phyloP scores from a whole-genome alignment of 768 basidiomycete genomes.

The Serendipita sp. region DNA sequence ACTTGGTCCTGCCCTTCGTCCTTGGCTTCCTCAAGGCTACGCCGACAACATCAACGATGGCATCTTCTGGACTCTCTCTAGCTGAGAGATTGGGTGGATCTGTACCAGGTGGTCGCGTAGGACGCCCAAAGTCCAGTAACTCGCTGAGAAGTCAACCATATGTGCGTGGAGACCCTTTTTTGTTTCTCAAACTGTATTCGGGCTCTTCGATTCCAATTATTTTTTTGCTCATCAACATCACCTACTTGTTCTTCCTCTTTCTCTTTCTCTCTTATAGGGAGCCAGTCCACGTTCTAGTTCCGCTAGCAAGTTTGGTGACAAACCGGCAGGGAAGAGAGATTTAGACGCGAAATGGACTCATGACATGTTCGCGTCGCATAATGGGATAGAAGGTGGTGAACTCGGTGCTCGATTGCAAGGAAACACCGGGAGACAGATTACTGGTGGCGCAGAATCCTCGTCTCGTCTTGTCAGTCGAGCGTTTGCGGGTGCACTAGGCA shows the following conservation, averaged over 20 bases:
- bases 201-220: background rate
- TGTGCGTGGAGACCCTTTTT: background rate
- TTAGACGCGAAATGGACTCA: slow-evolving; percentile 54
- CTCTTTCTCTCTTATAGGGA: background rate
- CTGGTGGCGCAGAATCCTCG: background rate
- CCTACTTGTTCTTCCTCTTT: background rate
- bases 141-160: background rate
- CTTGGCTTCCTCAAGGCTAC: background rate
- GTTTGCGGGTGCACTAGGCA: slow-evolving; percentile 32
- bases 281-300: background rate
- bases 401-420: slow-evolving; percentile 41
- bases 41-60: background rate
- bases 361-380: slow-evolving; percentile 47
- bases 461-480: background rate
- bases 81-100: background rate
- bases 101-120: background rate
- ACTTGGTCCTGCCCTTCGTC: background rate
- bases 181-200: background rate
- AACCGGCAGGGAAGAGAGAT: slow-evolving; percentile 33
- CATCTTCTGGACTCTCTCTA: background rate
- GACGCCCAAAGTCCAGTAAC: background rate
- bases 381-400: slow-evolving; percentile 24
- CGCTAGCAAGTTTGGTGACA: background rate
- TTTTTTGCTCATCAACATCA: background rate
- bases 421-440: slow-evolving; percentile 26